These are phyloP conservation scores for Saccharum hybrid DNA, from an alignment of 202 grass and related monocot species.

Conservation along the genomic window DNA sequence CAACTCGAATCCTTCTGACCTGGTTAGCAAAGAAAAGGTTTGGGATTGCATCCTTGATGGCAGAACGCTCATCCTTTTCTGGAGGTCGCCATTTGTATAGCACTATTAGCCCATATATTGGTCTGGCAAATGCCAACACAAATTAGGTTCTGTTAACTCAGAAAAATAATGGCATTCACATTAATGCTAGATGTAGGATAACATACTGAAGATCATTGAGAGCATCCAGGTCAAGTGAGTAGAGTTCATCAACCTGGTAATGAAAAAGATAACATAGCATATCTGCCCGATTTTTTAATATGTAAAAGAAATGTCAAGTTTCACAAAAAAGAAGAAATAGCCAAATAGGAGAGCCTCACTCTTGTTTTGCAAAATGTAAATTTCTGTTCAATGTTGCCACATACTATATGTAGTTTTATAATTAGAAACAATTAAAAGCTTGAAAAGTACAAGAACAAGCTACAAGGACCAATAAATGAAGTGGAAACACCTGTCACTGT, in stretches of 20 bases:
- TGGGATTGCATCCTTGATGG: conserved; percentile 69
- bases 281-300: background rate
- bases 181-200: conserved; percentile 22
- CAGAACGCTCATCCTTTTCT: conserved; percentile 59
- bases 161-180: background rate
- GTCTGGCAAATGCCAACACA: conserved; percentile 50
- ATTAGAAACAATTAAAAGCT: conserved; percentile 10
- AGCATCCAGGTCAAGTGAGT: conserved; percentile 75
- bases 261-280: conserved; percentile 24
- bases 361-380: background rate
- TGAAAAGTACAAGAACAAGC: conserved; percentile 8
- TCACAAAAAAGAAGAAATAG: conserved; percentile 14
- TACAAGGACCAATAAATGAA: background rate
- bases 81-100: conserved; percentile 78
- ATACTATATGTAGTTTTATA: conserved; percentile 12
- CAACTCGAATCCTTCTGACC: conserved; percentile 48
- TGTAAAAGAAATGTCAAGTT: conserved; percentile 7
- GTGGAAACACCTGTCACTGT: background rate
- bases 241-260: conserved; percentile 82
- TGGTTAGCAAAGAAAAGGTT: conserved; percentile 93
- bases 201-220: conserved; percentile 68
- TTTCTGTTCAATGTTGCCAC: background rate
- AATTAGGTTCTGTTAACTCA: conserved; percentile 19
- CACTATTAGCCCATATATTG: conserved; percentile 76
- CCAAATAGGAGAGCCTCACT: background rate